Evolutionary conservation across 208 protist genomes (phyloP).

Genomic region (Trypanosoma caninum): DNA sequence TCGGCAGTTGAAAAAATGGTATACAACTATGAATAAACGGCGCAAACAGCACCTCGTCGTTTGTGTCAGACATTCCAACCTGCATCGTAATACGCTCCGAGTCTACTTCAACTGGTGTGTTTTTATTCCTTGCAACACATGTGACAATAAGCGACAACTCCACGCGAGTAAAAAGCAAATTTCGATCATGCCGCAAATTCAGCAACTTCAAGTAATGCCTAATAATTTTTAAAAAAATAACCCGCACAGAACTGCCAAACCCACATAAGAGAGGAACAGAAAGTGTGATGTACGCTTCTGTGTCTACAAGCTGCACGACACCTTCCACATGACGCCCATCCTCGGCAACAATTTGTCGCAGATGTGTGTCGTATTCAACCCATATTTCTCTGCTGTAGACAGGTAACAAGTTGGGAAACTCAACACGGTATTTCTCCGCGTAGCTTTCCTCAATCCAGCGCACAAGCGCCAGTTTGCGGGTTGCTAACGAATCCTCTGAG

Average conservation of each 20-base stretch:
- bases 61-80: conserved; percentile 8
- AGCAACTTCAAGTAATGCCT: conserved; percentile 41
- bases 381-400: conserved; percentile 23
- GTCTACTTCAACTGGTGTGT: conserved; percentile 13
- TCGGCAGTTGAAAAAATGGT: conserved; percentile 25
- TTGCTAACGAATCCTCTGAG: conserved; percentile 15
- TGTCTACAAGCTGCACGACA: conserved; percentile 15
- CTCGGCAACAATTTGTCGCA: conserved; percentile 8
- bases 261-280: conserved; percentile 31
- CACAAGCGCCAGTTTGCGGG: conserved; percentile 23
- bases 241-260: conserved; percentile 5
- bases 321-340: conserved; percentile 14
- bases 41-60: background rate
- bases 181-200: background rate
- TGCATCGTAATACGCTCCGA: conserved; percentile 29
- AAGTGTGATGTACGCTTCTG: conserved; percentile 22
- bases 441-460: conserved; percentile 44
- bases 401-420: conserved; percentile 25
- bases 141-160: conserved; percentile 28
- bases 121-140: background rate
- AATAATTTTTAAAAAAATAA: conserved; percentile 28
- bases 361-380: conserved; percentile 46
- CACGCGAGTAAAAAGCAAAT: conserved; percentile 18
- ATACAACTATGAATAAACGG: conserved; percentile 37
- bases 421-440: conserved; percentile 9